phyloP scores from a whole-genome alignment of 202 grass and related monocot species.

The Panicum hallii region DNA sequence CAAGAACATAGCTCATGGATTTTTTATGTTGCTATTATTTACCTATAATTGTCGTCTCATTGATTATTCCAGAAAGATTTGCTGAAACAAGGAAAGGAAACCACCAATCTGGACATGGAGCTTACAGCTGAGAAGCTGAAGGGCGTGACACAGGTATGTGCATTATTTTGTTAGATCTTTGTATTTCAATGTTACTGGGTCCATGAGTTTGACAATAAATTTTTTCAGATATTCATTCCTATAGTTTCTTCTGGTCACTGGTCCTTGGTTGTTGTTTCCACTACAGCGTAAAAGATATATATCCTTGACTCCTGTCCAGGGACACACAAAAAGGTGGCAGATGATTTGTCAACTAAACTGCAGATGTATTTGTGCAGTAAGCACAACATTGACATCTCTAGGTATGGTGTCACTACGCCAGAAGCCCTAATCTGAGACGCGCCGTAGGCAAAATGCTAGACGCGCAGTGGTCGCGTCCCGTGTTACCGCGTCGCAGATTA shows the following conservation, averaged over 20 bases:
- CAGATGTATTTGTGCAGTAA: not conserved
- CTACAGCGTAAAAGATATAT: not conserved
- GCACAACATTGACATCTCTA: not conserved
- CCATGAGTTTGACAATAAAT: not conserved
- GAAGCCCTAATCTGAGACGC: too few species aligned
- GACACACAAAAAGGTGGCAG: not conserved
- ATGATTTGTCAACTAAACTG: not conserved
- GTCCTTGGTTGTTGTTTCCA: not conserved
- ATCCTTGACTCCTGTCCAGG: not conserved
- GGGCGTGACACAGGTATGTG: not conserved
- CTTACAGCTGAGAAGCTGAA: not conserved
- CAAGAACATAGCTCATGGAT: not conserved
- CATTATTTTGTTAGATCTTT: not conserved
- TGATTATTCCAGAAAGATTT: not conserved
- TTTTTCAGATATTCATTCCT: not conserved
- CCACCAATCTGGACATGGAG: not conserved
- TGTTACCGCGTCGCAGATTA: too few species aligned
- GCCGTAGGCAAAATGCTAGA: too few species aligned
- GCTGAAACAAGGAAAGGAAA: not conserved
- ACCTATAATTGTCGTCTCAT: not conserved
- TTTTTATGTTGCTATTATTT: not conserved
- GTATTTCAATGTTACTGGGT: not conserved
- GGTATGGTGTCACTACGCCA: too few species aligned
- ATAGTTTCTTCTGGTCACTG: not conserved
- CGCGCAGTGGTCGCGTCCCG: too few species aligned